Base-by-base conservation (phyloP, 192 early-diverging fungal species). In the Mortierella claussenii region DNA sequence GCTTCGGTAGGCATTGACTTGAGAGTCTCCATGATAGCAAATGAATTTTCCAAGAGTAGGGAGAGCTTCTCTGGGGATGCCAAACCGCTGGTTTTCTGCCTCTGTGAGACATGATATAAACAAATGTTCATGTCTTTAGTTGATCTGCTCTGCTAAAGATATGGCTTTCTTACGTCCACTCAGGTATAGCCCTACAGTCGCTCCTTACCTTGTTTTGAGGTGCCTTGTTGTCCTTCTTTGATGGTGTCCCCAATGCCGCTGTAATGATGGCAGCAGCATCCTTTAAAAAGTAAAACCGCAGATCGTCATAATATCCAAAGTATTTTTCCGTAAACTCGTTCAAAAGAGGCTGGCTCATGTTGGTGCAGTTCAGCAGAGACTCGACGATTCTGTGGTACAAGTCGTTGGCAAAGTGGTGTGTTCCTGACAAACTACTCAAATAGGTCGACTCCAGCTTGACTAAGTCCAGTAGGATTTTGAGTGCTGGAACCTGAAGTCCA, bases 241-340 rank as follows among this genome's bases (percentile, higher is more conserved):
- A 20, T 21, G 49, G 57, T 1, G 44, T 33, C 55, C 73, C 73
- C 24, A 76, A 37, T 17, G 73, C 73, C 1, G 49, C 15, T 21
- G 54, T 60, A 31, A 76, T 62, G 32, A 87, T 81, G 48, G 79
- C 82, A 79, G 79, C 67, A 7, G 87, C 60, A 66, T 89, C 80
- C 70, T 90, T 92, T 74, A 86, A 89, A 70, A 95, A 96, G 76
- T 94, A 94, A 63, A 87, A 87, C 66, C 93, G 85, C 43, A 97
- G 73, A 68, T 98, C 97, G 65, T 94, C 94, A 78, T 93, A 96
- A 9, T 76, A 68, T 73, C 91, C 92, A 34, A 96, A 61, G 55
- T 90, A 89, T 40, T 89, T 88, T 48, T 90, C 88, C 1, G 89
- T 79, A 24, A 96, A 79, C 55, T 86, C 80, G 13, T 82, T 85